phyloP scores from a whole-genome alignment of 163 green algal species.

The Chloroidium sp. region DNA sequence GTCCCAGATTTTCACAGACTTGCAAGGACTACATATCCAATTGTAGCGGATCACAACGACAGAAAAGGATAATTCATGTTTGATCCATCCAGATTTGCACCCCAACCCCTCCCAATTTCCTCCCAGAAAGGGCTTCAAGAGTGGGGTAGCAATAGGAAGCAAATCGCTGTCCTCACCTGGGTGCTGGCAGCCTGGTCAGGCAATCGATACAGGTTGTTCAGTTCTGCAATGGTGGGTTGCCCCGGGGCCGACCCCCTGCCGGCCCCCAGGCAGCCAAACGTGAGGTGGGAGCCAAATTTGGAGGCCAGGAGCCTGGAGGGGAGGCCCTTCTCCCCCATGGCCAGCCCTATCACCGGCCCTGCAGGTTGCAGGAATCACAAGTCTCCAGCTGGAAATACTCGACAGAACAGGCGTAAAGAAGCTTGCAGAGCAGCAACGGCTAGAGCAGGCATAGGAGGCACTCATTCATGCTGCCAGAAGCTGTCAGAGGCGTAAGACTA shows the following conservation, averaged over 20 bases:
- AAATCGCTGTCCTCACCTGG: too few relatives aligned
- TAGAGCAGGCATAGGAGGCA: not conserved
- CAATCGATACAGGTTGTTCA: slow-evolving; percentile 57
- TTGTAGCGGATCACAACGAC: too few relatives aligned
- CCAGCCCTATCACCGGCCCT: slow-evolving; percentile 80
- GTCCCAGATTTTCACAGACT: too few relatives aligned
- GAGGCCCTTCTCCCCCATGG: slow-evolving; percentile 89
- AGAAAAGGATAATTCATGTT: too few relatives aligned
- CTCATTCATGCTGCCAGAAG: not conserved
- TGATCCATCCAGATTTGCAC: too few relatives aligned
- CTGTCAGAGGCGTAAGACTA: not conserved
- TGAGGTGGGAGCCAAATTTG: slow-evolving; percentile 90
- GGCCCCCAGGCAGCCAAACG: slow-evolving; percentile 78
- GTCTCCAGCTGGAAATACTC: not conserved
- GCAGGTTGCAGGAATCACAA: not conserved
- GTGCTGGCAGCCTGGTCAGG: too few relatives aligned
- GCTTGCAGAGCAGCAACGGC: not conserved
- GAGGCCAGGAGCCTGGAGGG: slow-evolving; percentile 80
- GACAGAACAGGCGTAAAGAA: not conserved
- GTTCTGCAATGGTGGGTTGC: slow-evolving; percentile 78
- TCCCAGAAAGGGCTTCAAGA: too few relatives aligned
- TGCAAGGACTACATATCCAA: too few relatives aligned
- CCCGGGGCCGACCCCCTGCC: slow-evolving; percentile 71
- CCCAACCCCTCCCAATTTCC: too few relatives aligned
- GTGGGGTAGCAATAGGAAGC: too few relatives aligned